Evolutionary conservation across 805 yeast genomes (phyloP).

Genomic region (Spathaspora girioi): DNA sequence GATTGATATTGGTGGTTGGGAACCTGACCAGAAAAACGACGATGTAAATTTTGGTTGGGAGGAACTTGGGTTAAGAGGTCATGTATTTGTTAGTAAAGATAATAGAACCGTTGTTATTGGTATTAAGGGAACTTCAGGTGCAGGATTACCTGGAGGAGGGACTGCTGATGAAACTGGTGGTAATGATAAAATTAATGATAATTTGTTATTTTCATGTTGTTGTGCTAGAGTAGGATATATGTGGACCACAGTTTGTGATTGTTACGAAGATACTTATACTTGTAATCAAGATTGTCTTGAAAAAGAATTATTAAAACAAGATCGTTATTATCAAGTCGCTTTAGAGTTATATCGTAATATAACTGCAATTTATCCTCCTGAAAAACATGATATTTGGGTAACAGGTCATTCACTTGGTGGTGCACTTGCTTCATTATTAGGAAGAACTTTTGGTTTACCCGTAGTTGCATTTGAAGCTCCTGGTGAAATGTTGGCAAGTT

Average conservation of each 20-base stretch:
- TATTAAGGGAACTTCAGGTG: constrained; percentile 90
- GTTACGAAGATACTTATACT: constrained; percentile 77
- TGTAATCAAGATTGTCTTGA: constrained; percentile 89
- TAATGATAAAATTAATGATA: constrained; percentile 83
- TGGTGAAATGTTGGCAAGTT: constrained; percentile 81
- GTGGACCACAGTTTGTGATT: constrained; percentile 96
- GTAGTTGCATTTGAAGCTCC: constrained; percentile 91
- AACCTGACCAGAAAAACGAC: constrained; percentile 52
- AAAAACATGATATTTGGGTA: constrained; percentile 70
- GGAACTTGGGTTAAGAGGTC: constrained; percentile 83
- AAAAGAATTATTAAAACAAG: constrained; percentile 65
- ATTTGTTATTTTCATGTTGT: constrained; percentile 87
- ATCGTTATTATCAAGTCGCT: constrained; percentile 78
- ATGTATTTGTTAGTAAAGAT: constrained; percentile 66
- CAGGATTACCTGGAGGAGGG: constrained; percentile 50
- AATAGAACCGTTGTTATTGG: constrained; percentile 68
- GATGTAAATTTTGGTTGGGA: constrained; percentile 82
- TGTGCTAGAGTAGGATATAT: constrained; percentile 88
- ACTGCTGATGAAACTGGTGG: constrained; percentile 64
- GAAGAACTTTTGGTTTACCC: constrained; percentile 87
- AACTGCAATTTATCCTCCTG: constrained; percentile 57
- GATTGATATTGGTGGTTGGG: constrained; percentile 65
- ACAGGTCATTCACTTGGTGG: constrained; percentile 98
- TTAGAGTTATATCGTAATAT: constrained; percentile 76
- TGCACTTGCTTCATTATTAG: constrained; percentile 72